Evolutionary conservation across 2,329 filamentous ascomycete genomes (phyloP).

Genomic region (Ophiosphaerella narmari): DNA sequence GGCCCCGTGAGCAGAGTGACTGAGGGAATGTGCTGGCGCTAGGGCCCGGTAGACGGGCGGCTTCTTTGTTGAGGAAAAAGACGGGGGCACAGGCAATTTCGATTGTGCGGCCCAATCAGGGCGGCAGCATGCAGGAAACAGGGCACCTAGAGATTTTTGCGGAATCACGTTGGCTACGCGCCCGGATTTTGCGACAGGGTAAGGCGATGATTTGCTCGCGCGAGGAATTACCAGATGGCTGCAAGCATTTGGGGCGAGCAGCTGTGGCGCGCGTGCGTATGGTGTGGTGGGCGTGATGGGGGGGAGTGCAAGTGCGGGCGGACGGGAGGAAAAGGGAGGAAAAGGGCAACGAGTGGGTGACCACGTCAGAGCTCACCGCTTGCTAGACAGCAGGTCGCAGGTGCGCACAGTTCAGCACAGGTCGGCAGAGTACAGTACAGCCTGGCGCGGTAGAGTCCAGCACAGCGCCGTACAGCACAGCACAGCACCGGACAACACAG

Average conservation of each 20-base stretch:
- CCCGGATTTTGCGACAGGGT: conserved; percentile 21
- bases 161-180: conserved; percentile 40
- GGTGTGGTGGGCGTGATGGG: not conserved
- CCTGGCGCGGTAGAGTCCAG: too few relatives aligned
- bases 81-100: conserved; percentile 27
- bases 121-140: conserved; percentile 2
- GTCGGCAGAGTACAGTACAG: too few relatives aligned
- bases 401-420: too few relatives aligned
- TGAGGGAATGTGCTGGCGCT: not conserved
- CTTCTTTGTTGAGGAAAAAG: not conserved
- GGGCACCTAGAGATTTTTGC: conserved; percentile 8
- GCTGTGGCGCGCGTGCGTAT: not conserved
- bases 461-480: too few relatives aligned
- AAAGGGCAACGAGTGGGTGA: not conserved
- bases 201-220: conserved; percentile 39
- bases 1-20: too few relatives aligned
- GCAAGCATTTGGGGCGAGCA: not conserved
- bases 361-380: conserved; percentile 16
- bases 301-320: conserved; percentile 7
- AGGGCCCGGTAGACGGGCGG: not conserved
- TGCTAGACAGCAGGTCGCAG: not conserved
- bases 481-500: too few relatives aligned
- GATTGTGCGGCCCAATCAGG: conserved; percentile 19
- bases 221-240: conserved; percentile 11
- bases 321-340: not conserved